Evolutionary conservation across 2,329 filamentous ascomycete genomes (phyloP).

Genomic region (Dryadomyces quercivorus): DNA sequence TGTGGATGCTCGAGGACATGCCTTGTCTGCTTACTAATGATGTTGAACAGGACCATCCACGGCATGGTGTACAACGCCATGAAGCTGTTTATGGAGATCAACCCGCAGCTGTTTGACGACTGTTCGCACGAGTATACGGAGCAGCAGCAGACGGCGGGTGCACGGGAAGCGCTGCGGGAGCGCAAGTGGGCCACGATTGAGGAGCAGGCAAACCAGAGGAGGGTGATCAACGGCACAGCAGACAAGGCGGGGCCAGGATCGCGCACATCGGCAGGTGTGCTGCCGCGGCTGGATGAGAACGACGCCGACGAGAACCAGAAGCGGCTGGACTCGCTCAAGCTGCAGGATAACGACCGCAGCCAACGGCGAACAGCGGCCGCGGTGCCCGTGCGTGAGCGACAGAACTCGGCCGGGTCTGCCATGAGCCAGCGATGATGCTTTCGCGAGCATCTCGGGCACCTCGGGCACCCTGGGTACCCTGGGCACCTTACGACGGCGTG

Average conservation of each 20-base stretch:
- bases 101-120: conserved; percentile 94
- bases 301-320: conserved; percentile 74
- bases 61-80: conserved; percentile 99
- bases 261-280: conserved; percentile 26
- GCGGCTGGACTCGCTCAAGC: conserved; percentile 75
- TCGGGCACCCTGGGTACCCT: too few relatives aligned
- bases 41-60: conserved; percentile 81
- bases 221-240: conserved; percentile 26
- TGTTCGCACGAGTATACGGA: conserved; percentile 98
- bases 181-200: conserved; percentile 81
- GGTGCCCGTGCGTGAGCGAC: conserved; percentile 32
- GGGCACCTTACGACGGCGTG: too few relatives aligned
- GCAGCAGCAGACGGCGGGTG: conserved; percentile 82
- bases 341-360: conserved; percentile 67
- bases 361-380: conserved; percentile 34
- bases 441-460: too few relatives aligned
- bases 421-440: conserved; percentile 34
- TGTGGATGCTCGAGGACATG: conserved; percentile 15
- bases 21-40: conserved; percentile 15
- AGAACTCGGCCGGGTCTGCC: conserved; percentile 44
- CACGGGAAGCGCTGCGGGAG: conserved; percentile 69
- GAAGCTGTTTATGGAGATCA: conserved; percentile 99
- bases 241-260: conserved; percentile 18
- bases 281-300: conserved; percentile 61
- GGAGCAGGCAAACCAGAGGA: conserved; percentile 64